These are phyloP conservation scores for Crithidia expoeki DNA, from an alignment of 208 protist species.

Conservation along the genomic window DNA sequence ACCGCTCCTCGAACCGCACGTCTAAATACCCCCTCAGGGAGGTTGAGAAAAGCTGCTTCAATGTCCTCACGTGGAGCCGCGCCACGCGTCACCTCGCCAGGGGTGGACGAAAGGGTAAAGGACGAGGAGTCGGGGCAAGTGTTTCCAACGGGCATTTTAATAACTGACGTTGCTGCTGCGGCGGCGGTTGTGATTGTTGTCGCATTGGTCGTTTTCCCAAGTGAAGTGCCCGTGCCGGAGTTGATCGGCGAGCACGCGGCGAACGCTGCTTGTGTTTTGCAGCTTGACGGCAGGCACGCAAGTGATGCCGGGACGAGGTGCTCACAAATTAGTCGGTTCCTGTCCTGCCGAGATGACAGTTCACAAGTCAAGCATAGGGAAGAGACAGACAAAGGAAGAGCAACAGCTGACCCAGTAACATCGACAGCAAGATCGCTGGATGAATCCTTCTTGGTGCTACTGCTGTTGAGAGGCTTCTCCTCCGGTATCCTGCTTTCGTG, in stretches of 20 bases:
- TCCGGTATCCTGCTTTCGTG: too few species aligned
- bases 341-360: too few species aligned
- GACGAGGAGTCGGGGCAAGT: neutral
- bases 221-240: neutral
- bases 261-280: neutral
- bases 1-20: neutral
- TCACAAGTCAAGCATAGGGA: too few species aligned
- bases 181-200: neutral
- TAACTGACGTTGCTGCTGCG: neutral
- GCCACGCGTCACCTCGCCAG: constrained; percentile 33
- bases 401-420: too few species aligned
- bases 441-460: too few species aligned
- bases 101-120: neutral
- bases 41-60: constrained; percentile 19
- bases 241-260: neutral
- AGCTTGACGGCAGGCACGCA: neutral
- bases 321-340: neutral
- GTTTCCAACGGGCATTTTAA: neutral
- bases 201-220: neutral
- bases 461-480: too few species aligned
- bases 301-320: neutral
- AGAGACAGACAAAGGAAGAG: too few species aligned
- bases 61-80: constrained; percentile 28
- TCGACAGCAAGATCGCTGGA: too few species aligned
- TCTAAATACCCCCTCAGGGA: constrained; percentile 2